These are phyloP conservation scores for Nicotiana knightiana DNA, from an alignment of 257 asterid genomes.

Conservation along the genomic window DNA sequence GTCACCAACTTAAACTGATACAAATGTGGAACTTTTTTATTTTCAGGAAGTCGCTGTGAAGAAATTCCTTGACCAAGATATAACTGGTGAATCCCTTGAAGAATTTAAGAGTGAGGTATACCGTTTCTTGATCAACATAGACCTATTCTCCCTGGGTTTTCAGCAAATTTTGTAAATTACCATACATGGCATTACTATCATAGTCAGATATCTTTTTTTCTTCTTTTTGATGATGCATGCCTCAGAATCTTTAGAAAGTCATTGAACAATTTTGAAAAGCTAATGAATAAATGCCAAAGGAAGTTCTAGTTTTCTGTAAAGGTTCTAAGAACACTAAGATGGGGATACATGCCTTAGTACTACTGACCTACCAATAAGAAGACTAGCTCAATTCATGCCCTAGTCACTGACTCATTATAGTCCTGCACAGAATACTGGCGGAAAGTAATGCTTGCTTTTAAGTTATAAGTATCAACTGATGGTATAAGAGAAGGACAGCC, in stretches of 20 bases:
- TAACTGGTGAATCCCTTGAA: conserved; percentile 88
- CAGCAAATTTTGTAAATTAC: not conserved
- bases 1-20: conserved; percentile 2
- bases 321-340: not conserved
- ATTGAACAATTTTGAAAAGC: not conserved
- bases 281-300: conserved; percentile 1
- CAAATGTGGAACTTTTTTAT: conserved; percentile 18
- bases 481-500: not conserved
- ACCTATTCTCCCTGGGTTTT: not conserved
- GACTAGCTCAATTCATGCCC: not conserved
- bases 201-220: not conserved
- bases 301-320: not conserved
- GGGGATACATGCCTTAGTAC: not conserved
- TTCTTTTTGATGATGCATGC: no score
- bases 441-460: not conserved
- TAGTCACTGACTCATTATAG: not conserved
- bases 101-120: conserved; percentile 94
- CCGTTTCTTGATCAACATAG: not conserved
- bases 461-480: not conserved
- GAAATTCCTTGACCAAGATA: conserved; percentile 81
- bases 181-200: not conserved
- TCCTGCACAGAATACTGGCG: not conserved
- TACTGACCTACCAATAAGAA: not conserved
- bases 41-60: conserved; percentile 95
- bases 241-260: no score